Evolutionary conservation across 1,284 basidiomycete species (phyloP), one percentile per base, ranked within the genome.

Genomic region (Ustilago crameri): DNA sequence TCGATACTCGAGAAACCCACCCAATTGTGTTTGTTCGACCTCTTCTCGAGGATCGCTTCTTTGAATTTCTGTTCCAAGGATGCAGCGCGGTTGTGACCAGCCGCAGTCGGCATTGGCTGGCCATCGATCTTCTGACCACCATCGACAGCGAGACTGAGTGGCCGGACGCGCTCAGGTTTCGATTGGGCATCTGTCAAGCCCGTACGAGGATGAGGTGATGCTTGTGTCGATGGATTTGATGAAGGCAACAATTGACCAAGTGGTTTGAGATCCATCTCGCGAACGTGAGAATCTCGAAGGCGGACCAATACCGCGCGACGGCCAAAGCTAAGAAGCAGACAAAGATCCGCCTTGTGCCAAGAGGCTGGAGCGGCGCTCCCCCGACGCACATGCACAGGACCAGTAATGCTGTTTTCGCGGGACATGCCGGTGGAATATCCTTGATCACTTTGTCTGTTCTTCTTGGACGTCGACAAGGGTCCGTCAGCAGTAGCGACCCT

Each of bases 241-340:
- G 63, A 35, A 10, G 58, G 38, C 12, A 57, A 20, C 15, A 71
- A 38, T 26, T 75, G 68, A 22, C 55, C n/a, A 5, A 75, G 43
- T 3, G 74, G 66, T 44, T 55, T 57, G 43, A 78, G 53, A 22
- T 78, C 71, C 51, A 78, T 54, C 48, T 78, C 76, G 27, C 72
- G 67, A 12, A 78, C 76, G 43, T 74, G 51, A 38, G 66, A 67
- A 34, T 78, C 76, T 20, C 69, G 60, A 2, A 76, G 51, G 9
- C 76, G 65, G 10, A 78, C 73, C 15, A 78, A 49, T 18, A 74
- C 76, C 14, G 76, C 66, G 3, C 68, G 43, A 18, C 71, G 57
- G 8, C 76, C 76, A 32, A 78, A 76, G 50, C 69, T 74, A 24
- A 78, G 74, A 23, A 78, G 34, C 26, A 78, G n/a, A 37, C 63